Evolutionary conservation across 352 stramenopile genomes (phyloP), one percentile per base, ranked within the genome.

Genomic region (Phytophthora colocasiae): DNA sequence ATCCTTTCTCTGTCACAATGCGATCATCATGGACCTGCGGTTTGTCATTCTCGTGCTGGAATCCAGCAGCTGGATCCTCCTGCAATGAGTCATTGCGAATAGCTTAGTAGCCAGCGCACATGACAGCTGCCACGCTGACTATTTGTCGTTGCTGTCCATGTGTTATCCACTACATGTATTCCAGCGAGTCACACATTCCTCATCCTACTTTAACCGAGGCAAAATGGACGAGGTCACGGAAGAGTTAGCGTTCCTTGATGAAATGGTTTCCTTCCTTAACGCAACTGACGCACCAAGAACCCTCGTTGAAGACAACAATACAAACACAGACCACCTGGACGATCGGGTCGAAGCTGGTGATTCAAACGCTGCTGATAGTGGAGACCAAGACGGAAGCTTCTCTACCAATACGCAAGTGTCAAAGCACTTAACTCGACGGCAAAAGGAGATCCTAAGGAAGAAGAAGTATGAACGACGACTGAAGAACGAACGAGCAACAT

Each of bases 381-480:
- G 9, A 36, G 31, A 36, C 31, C 31, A 11, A 36, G 31, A 36
- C 31, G 1, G 31, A 36, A 14, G 7, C 9, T 0, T 40, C n/a
- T 9, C 19, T 19, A 56, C 14, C 17, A 39, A 39, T 24, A 48
- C 36, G 9, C 36, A 4, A 3, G 49, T 32, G 19, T 56, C 32
- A 2, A 38, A 47, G 4, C 50, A 57, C 6, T 47, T 47, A 47
- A 57, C 49, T 2, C 12, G 17, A 7, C 32, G 49, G 22, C 32
- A 56, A 27, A 57, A 56, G n/a, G 32, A 57, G 22, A 26, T 57
- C 9, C 3, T 57, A 14, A 36, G 50, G 11, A 57, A 57, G 34
- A 57, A 57, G 49, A 32, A 32, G 32, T 56, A 56, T 11, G 49
- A 45, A 4, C 27, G 27, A 31, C 27, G 49, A 24, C 49, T 45